phyloP scores from a whole-genome alignment of 1,284 basidiomycete genomes.

The Hypsizygus ulmarius region DNA sequence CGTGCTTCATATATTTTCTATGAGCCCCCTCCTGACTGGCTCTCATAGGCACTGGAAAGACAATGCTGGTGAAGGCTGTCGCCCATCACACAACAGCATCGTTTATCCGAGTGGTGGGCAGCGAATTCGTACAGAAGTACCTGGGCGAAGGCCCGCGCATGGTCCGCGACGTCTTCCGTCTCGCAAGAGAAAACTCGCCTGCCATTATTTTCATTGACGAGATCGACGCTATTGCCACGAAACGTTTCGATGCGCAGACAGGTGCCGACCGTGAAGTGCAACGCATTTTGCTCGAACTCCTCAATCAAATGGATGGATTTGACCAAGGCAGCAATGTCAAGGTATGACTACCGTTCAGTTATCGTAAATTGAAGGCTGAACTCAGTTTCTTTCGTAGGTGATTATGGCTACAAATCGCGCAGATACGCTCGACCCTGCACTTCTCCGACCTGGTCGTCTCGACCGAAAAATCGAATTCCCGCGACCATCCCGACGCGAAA shows the following conservation, averaged over 20 bases:
- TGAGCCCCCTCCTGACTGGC: constrained; percentile 3
- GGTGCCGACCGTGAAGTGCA: constrained; percentile 99
- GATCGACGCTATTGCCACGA: constrained; percentile 99
- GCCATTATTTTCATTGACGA: constrained; percentile 99
- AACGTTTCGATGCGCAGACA: constrained; percentile 99
- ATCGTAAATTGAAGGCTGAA: neutral
- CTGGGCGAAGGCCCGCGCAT: constrained; percentile 99
- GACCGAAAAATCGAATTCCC: constrained; percentile 99
- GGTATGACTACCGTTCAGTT: constrained; percentile 44
- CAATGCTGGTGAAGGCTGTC: constrained; percentile 98
- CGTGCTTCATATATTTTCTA: constrained; percentile 19
- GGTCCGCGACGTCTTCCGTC: constrained; percentile 98
- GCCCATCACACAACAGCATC: constrained; percentile 96
- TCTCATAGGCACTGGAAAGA: constrained; percentile 89
- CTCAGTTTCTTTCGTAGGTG: constrained; percentile 53
- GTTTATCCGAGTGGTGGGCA: constrained; percentile 98
- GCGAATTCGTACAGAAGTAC: constrained; percentile 99
- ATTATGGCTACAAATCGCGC: constrained; percentile 99
- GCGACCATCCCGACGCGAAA: constrained; percentile 90
- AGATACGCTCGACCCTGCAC: constrained; percentile 94
- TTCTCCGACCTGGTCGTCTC: constrained; percentile 95
- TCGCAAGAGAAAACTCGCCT: constrained; percentile 96
- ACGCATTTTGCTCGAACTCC: constrained; percentile 95
- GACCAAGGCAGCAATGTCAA: constrained; percentile 99
- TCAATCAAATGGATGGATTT: constrained; percentile 99